Evolutionary conservation across 352 stramenopile species (phyloP).

Genomic region (Pelagophyceae sp.): DNA sequence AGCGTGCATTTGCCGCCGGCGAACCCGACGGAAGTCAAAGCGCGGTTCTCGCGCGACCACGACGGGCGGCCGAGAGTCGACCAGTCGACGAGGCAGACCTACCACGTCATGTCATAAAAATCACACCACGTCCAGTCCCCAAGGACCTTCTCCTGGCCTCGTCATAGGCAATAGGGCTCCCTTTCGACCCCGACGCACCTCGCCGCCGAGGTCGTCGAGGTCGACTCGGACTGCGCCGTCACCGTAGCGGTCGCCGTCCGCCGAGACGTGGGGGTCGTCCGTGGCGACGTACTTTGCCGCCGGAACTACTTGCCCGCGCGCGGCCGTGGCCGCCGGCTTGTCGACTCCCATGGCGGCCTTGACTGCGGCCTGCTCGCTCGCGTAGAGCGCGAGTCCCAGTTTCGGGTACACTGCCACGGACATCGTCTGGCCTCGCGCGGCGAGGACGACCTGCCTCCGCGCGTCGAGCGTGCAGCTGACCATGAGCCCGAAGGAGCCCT

Average conservation of each 20-base stretch:
- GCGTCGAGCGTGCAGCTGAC: constrained; percentile 45
- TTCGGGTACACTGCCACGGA: constrained; percentile 49
- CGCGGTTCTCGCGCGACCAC: not conserved
- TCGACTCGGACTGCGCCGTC: constrained; percentile 42
- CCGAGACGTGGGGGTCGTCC: not conserved
- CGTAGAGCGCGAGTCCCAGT: constrained; percentile 51
- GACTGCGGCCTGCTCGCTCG: constrained; percentile 49
- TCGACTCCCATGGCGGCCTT: constrained; percentile 28
- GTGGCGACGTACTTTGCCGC: no score
- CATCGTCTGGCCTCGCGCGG: constrained; percentile 41
- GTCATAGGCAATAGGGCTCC: no score
- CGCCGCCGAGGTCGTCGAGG: constrained; percentile 50
- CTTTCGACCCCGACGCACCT: no score
- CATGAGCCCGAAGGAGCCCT: constrained; percentile 46
- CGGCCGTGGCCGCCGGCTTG: no score
- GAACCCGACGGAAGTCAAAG: not conserved
- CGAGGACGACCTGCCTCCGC: constrained; percentile 45
- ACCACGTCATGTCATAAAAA: no score
- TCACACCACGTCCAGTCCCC: no score
- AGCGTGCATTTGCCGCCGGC: not conserved
- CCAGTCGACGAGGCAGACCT: constrained; percentile 50
- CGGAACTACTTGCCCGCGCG: no score
- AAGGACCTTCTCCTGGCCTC: no score
- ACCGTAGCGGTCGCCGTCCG: constrained; percentile 14
- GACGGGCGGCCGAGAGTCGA: not conserved